Evolutionary conservation across 306 rosid species (phyloP).

Genomic region (Begonia peltatifolia): DNA sequence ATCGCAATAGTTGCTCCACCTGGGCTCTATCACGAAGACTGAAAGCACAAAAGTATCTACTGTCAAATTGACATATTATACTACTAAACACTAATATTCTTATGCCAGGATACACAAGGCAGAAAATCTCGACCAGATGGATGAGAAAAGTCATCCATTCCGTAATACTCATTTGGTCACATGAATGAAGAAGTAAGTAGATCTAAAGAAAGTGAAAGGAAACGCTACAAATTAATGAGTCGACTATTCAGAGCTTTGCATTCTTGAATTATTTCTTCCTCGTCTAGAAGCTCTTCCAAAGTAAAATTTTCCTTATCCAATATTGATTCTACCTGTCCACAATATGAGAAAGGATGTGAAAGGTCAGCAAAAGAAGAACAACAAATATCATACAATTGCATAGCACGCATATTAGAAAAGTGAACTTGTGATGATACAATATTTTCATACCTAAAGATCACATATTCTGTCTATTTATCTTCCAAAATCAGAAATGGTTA

Average conservation of each 20-base stretch:
- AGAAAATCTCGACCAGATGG: no score
- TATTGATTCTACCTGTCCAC: conserved; percentile 72
- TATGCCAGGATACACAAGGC: no score
- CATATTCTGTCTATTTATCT: no score
- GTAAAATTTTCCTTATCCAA: conserved; percentile 89
- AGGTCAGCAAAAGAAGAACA: not conserved
- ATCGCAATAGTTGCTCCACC: conserved; percentile 76
- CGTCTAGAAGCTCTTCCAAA: conserved; percentile 93
- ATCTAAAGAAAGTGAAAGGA: conserved; percentile 1
- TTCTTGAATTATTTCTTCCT: conserved; percentile 97
- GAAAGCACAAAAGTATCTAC: conserved; percentile 14
- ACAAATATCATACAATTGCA: not conserved
- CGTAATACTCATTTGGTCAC: no score
- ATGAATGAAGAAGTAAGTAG: not conserved
- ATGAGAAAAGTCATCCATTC: no score
- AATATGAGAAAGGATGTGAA: conserved; percentile 1
- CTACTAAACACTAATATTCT: no score
- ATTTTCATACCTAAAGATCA: no score
- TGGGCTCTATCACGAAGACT: conserved; percentile 91
- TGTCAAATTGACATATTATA: conserved; percentile 5
- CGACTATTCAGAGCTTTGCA: conserved; percentile 98
- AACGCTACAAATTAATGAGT: conserved; percentile 74
- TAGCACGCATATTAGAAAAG: no score
- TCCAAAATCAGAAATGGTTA: no score
- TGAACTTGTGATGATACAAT: no score